Conservation (phyloP, 2,329 filamentous ascomycete genomes). For the Phyllosticta citrichinensis region DNA sequence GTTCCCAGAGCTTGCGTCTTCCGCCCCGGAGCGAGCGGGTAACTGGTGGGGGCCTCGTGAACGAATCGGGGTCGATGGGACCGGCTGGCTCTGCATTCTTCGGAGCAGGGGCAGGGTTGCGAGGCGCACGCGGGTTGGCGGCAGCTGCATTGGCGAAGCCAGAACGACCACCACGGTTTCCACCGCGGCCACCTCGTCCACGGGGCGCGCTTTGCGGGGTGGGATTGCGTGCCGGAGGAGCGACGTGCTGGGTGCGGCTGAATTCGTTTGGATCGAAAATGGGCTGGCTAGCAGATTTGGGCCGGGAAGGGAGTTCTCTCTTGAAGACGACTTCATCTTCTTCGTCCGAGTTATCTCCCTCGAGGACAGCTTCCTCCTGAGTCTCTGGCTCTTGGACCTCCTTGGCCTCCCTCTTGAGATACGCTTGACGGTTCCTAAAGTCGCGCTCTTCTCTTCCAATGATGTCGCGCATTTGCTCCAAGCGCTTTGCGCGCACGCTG, state of each 20-base stretch:
- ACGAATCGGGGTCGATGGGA: slow-evolving; percentile 32
- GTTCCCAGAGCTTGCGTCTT: slow-evolving; percentile 30
- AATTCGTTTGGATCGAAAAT: slow-evolving; percentile 41
- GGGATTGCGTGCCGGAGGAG: slow-evolving; percentile 12
- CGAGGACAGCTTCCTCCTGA: slow-evolving; percentile 9
- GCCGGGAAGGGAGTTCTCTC: slow-evolving; percentile 8
- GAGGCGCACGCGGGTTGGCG: slow-evolving; percentile 14
- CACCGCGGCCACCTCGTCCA: slow-evolving; percentile 18
- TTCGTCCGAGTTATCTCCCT: slow-evolving; percentile 17
- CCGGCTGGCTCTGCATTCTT: slow-evolving; percentile 13
- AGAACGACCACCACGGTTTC: slow-evolving; percentile 18
- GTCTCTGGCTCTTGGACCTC: slow-evolving; percentile 13
- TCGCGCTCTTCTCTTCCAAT: slow-evolving; percentile 40
- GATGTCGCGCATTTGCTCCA: slow-evolving; percentile 41
- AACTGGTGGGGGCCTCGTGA: slow-evolving; percentile 24
- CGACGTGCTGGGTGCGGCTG: slow-evolving; percentile 24
- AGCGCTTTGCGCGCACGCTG: slow-evolving; percentile 39
- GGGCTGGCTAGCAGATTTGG: slow-evolving; percentile 20
- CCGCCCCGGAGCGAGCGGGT: slow-evolving; percentile 23
- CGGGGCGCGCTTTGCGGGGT: not conserved
- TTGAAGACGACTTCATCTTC: slow-evolving; percentile 31
- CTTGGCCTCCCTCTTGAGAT: slow-evolving; percentile 28
- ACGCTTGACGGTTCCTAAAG: slow-evolving; percentile 30
- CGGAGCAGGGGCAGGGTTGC: slow-evolving; percentile 17
- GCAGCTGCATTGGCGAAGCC: slow-evolving; percentile 5